A percentile compares a stretch with the other conserved stretches of the same genome.
phyloP scores from a whole-genome alignment of 1,139 yeast species.

The Suhomyces terraborum region DNA sequence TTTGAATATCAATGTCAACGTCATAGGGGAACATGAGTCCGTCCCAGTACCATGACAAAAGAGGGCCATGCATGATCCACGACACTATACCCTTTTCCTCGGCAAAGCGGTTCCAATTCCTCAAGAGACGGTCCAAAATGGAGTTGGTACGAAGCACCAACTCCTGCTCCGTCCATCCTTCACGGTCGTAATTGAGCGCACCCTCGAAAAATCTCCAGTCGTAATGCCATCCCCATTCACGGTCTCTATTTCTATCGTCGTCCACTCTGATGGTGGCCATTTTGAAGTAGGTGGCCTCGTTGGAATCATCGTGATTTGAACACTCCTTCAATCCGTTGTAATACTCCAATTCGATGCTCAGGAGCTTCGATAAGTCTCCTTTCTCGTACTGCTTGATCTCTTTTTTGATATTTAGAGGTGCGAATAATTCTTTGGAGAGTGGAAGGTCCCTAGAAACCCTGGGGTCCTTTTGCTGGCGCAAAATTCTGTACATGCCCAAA shows the following conservation, averaged over 20 bases:
- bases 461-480: constrained; percentile 20
- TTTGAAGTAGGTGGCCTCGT: constrained; percentile 23
- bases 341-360: constrained; percentile 15
- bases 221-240: constrained; percentile 35
- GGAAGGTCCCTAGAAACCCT: constrained; percentile 21
- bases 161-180: constrained; percentile 22
- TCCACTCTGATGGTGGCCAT: constrained; percentile 21
- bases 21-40: constrained; percentile 28
- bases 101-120: constrained; percentile 40
- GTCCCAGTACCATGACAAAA: constrained; percentile 28
- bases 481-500: constrained; percentile 26
- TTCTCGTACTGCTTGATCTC: constrained; percentile 25
- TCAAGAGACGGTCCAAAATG: constrained; percentile 33
- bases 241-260: constrained; percentile 20
- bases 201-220: constrained; percentile 27
- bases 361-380: constrained; percentile 10
- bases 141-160: constrained; percentile 22
- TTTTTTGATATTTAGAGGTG: constrained; percentile 23
- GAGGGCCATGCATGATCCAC: constrained; percentile 27
- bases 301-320: constrained; percentile 13
- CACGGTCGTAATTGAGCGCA: constrained; percentile 20
- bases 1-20: constrained; percentile 25
- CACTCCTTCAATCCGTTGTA: constrained; percentile 19
- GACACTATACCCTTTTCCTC: constrained; percentile 36
- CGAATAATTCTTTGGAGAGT: constrained; percentile 26